These are phyloP conservation scores for Polymyxa betae DNA, from an alignment of 208 protist genomes.

Conservation along the genomic window DNA sequence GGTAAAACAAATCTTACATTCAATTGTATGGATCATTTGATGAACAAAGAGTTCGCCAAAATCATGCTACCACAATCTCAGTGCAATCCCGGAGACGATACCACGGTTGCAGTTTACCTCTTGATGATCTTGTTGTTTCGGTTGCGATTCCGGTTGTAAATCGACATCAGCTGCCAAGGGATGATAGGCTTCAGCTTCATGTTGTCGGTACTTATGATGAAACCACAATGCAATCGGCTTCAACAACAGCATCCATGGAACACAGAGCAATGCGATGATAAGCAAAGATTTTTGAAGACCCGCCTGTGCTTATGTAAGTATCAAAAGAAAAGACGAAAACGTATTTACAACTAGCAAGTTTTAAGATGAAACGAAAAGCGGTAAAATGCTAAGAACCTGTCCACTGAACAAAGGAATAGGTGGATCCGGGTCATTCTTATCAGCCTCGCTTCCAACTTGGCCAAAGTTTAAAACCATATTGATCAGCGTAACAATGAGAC, in stretches of 20 bases:
- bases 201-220: neutral
- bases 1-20: constrained; percentile 81
- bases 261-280: neutral
- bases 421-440: neutral
- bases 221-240: neutral
- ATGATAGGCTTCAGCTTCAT: neutral
- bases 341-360: too few species aligned
- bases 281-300: neutral
- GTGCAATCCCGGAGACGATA: neutral
- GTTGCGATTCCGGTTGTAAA: neutral
- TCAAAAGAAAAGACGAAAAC: neutral
- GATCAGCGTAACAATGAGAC: constrained; percentile 31
- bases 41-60: constrained; percentile 45
- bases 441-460: neutral
- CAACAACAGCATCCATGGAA: constrained; percentile 2
- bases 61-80: neutral
- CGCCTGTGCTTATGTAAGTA: neutral
- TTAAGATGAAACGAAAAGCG: too few species aligned
- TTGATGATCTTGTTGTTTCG: neutral
- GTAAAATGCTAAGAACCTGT: neutral
- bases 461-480: constrained; percentile 37
- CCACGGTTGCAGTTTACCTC: neutral
- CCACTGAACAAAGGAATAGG: constrained; percentile 33
- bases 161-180: neutral
- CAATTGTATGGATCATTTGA: constrained; percentile 98